Evolutionary conservation across 1,284 basidiomycete genomes (phyloP), one percentile per base, ranked within the genome.

Genomic region (Laetiporus sulphureus): DNA sequence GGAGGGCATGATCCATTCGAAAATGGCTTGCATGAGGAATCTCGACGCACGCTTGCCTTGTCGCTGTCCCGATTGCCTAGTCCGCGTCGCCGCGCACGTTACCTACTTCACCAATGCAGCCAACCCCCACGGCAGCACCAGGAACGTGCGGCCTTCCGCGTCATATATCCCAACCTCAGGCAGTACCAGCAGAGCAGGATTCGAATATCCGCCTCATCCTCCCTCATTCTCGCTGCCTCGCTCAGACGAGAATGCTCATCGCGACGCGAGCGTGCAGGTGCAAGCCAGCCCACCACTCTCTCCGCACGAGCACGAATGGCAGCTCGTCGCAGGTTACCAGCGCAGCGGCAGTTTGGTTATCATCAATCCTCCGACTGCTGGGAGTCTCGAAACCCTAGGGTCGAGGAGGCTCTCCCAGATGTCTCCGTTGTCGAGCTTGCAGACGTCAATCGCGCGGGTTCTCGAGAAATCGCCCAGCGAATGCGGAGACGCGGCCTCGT

Each of bases 341-440:
- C 25, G 15, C 39, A 41, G n/a, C n/a, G n/a, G n/a, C n/a, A n/a
- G n/a, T n/a, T n/a, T n/a, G n/a, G n/a, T n/a, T n/a, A n/a, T n/a
- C n/a, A n/a, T n/a, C n/a, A 27, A 8, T 7, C 13, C 25, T 27
- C 7, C 25, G 25, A 13, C 25, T 8, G 13, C 25, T 7, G 25
- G 7, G 25, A 27, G 25, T 13, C n/a, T n/a, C n/a, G n/a, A n/a
- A n/a, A 22, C 16, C 2, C 39, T 41, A 8, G 32, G 24, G 8
- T 32, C 32, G 5, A 25, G 33, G 16, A 19, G 40, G 19, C 25
- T 41, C 18, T 30, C 40, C 15, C 40, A 41, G 34, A 22, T 36
- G 25, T 41, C 40, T 2, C 40, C 40, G 21, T 22, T 41, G 12
- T 41, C 40, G 5, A 41, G 40, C 27, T 21, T 41, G 32, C 13